Evolutionary conservation across 805 yeast genomes (phyloP).

Genomic region (Candida ponderosae): DNA sequence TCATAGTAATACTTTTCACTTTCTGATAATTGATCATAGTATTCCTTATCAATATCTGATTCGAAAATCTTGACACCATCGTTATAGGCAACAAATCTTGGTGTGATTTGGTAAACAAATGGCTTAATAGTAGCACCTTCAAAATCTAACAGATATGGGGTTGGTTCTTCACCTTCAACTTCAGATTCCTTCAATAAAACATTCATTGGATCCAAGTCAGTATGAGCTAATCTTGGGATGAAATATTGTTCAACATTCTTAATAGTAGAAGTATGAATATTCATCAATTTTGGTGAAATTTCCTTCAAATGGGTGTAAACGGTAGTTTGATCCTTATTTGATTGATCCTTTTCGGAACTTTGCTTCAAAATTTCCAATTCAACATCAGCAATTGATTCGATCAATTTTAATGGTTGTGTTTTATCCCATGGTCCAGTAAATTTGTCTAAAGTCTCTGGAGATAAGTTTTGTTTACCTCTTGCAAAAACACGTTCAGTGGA

Average conservation of each 20-base stretch:
- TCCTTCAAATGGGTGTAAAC: conserved; percentile 54
- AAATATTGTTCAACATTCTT: conserved; percentile 57
- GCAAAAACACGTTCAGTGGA: conserved; percentile 72
- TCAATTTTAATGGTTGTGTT: conserved; percentile 49
- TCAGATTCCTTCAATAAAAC: conserved; percentile 43
- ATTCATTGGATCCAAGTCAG: conserved; percentile 90
- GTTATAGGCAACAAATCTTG: conserved; percentile 71
- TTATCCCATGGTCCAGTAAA: conserved; percentile 75
- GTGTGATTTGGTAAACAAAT: conserved; percentile 67
- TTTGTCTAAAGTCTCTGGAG: conserved; percentile 39
- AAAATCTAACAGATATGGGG: conserved; percentile 63
- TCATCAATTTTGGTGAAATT: conserved; percentile 53
- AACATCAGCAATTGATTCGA: conserved; percentile 54
- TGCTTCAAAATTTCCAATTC: conserved; percentile 56
- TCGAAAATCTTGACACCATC: conserved; percentile 83
- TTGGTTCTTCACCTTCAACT: conserved; percentile 16
- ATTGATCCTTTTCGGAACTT: conserved; percentile 38
- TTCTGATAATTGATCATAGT: conserved; percentile 58
- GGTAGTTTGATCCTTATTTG: conserved; percentile 41
- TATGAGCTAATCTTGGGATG: conserved; percentile 65
- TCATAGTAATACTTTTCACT: conserved; percentile 72
- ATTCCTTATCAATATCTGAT: conserved; percentile 66
- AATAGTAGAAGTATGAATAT: conserved; percentile 38
- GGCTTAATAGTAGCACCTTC: conserved; percentile 81
- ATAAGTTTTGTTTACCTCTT: conserved; percentile 52